Base-by-base conservation (phyloP, 2,329 filamentous ascomycete genomes). In the Chalaropsis thielavioides region DNA sequence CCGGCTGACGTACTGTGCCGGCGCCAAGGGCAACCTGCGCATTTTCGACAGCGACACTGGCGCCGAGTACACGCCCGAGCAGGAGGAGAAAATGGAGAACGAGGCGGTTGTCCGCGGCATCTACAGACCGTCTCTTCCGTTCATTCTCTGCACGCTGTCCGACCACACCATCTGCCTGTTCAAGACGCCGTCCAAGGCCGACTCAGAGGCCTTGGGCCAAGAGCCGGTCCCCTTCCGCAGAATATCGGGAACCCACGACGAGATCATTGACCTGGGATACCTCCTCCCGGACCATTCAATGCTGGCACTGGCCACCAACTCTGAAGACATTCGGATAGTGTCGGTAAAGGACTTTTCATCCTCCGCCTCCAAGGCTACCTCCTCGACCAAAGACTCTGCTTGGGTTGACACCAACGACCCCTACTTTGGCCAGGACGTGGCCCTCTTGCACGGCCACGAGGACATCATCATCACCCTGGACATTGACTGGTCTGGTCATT, bases 401-500 rank as follows among this genome's bases (percentile, higher is more conserved):
- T 66, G 65, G 64, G 22, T 65, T 6, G 63, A 63, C 24, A 68
- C 71, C 3, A 71, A 72, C 27, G 73, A 75, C 0, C 76, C 77
- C 27, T 94, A 92, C 72, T 96, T 97, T 73, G 94, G 94, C 15
- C 89, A 92, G 67, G 94, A 99, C 71, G 81, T 96, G 46, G 89
- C 86, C 1, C 78, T 94, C 27, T 80, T 99, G 1, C 90, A 89
- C 72, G 94, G 94, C 0, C 94, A 99, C 70, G 86, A 92, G 61
- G 94, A 99, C 70, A 96, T 99, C 62, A 89, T 99, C 67, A 95
- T 99, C 70, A 92, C 91, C 66, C 79, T 99, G 49, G 92, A 96
- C 72, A 86, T 90, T 2, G 94, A 99, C 75, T 96, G 91, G 90
- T 97, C 94, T 10, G 95, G 95, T 0, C 86, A 94, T 73, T 99